Conservation (phyloP, 805 yeast genomes). For the Nakazawaea ishiwadae region DNA sequence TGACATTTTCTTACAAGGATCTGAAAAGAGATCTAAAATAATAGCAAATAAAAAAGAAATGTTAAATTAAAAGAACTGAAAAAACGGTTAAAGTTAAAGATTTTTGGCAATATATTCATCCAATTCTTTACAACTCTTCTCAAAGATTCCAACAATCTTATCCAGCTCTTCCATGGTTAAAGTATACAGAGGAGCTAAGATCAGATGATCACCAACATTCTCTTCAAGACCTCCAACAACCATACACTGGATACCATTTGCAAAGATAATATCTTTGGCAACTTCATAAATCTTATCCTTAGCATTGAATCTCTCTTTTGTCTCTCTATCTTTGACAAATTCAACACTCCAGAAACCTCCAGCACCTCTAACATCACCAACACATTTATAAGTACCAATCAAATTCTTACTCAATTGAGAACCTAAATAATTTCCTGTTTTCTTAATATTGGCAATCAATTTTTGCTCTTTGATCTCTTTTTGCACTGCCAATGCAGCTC, state of each 20-base stretch:
- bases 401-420: conserved; percentile 25
- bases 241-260: conserved; percentile 36
- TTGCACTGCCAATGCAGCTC: conserved; percentile 43
- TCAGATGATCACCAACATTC: conserved; percentile 38
- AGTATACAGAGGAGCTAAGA: conserved; percentile 39
- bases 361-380: conserved; percentile 49
- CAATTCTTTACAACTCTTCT: conserved; percentile 21
- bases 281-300: conserved; percentile 24
- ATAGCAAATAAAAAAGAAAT: too few species aligned
- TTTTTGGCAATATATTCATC: not conserved
- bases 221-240: conserved; percentile 32
- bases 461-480: conserved; percentile 32
- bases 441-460: conserved; percentile 34
- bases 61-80: not conserved
- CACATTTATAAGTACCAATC: conserved; percentile 23
- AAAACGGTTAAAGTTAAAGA: conserved; percentile 14
- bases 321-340: conserved; percentile 38
- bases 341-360: conserved; percentile 54
- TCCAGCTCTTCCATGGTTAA: conserved; percentile 32
- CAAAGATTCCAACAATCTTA: conserved; percentile 32
- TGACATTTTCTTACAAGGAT: too few species aligned
- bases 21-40: too few species aligned
- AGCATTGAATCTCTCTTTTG: conserved; percentile 39
- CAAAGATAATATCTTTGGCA: conserved; percentile 28
- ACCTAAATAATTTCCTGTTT: conserved; percentile 39